Percentiles rank a stretch among this genome's conserved stretches.
phyloP scores from a whole-genome alignment of 495 filamentous ascomycete species.

The Penicilliopsis zonata region DNA sequence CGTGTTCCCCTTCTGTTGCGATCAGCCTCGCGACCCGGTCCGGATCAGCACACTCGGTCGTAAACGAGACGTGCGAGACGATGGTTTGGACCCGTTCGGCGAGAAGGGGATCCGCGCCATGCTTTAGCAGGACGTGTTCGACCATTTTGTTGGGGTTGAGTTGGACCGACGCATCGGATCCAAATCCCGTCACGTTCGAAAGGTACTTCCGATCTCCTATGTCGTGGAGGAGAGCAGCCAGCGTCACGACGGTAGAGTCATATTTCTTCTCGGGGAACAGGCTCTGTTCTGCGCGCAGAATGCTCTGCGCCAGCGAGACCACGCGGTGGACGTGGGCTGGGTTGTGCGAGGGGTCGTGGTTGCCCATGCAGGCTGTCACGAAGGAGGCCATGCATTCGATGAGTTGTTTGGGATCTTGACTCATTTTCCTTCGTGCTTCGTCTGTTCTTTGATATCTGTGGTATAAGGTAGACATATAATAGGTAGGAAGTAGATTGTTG shows the following conservation, averaged over 20 bases:
- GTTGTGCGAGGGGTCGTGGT: conserved; percentile 79
- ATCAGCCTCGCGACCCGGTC: conserved; percentile 39
- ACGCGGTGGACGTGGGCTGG: conserved; percentile 76
- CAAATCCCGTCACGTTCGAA: not conserved
- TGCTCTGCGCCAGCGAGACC: conserved; percentile 51
- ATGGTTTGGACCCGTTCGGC: conserved; percentile 55
- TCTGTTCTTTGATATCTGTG: not conserved
- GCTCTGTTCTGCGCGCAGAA: conserved; percentile 33
- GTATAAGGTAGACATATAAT: no score
- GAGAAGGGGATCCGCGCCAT: conserved; percentile 40
- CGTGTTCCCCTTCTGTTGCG: conserved; percentile 25
- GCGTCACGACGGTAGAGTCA: conserved; percentile 47
- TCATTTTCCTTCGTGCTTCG: not conserved
- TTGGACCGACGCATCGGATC: conserved; percentile 10
- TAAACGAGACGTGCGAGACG: conserved; percentile 63
- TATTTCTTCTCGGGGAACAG: conserved; percentile 18
- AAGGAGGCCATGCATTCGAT: conserved; percentile 40
- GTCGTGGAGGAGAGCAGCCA: conserved; percentile 75
- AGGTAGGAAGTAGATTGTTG: no score
- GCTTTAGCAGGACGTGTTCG: conserved; percentile 41
- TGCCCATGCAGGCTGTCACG: conserved; percentile 61
- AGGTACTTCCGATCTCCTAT: conserved; percentile 80
- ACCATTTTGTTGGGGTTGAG: conserved; percentile 43
- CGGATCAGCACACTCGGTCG: conserved; percentile 55
- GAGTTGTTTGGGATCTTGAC: conserved; percentile 15